Percentiles rank a stretch among this genome's conserved stretches.
Conservation (phyloP, 345 rosid species). For the Brassica nigra region DNA sequence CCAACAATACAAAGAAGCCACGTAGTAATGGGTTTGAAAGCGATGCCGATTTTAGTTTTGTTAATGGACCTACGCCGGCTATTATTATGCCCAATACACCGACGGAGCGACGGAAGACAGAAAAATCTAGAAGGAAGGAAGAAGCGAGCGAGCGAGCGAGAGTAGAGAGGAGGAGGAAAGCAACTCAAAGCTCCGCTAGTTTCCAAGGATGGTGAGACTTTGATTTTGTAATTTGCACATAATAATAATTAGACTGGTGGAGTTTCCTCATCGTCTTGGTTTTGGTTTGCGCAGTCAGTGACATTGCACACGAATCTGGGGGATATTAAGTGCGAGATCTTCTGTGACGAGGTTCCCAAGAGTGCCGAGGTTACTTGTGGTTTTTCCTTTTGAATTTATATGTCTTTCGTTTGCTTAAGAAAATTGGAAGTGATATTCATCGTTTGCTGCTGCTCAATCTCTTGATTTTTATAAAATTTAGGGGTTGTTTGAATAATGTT, state of each 20-base stretch:
- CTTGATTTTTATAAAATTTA: background rate
- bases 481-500: too few relatives aligned
- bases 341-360: constrained; percentile 93
- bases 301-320: constrained; percentile 98
- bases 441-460: background rate
- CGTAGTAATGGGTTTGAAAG: too few relatives aligned
- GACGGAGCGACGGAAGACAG: background rate
- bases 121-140: background rate
- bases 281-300: constrained; percentile 62
- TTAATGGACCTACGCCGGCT: constrained; percentile 2
- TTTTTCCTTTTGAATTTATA: background rate
- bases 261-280: background rate
- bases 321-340: constrained; percentile 95
- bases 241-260: background rate
- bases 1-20: background rate
- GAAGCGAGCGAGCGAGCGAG: background rate
- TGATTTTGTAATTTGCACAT: background rate
- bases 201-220: constrained; percentile 28
- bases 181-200: background rate
- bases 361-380: constrained; percentile 67
- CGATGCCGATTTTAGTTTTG: too few relatives aligned
- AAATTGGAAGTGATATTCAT: background rate
- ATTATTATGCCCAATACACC: constrained; percentile 15
- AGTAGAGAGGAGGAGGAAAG: background rate
- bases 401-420: background rate